Conservation (phyloP, 129 eudicot species). For the Tagetes erecta region DNA sequence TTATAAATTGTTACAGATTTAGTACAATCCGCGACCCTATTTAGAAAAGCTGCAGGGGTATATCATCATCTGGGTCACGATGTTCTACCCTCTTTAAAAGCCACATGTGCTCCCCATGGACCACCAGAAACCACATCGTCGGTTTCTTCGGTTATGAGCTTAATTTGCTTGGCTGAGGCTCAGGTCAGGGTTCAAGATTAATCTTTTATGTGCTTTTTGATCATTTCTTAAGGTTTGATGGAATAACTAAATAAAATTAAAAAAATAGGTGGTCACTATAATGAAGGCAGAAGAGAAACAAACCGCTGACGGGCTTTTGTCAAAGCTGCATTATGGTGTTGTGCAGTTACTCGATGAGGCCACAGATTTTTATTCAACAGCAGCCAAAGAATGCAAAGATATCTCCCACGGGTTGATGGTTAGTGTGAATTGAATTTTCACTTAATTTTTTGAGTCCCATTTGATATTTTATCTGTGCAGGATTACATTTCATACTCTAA, state of each 20-base stretch:
- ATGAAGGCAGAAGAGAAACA: constrained; percentile 68
- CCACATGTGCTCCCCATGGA: constrained; percentile 39
- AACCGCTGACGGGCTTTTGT: constrained; percentile 45
- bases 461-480: constrained; percentile 31
- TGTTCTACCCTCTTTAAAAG: constrained; percentile 45
- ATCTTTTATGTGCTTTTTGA: constrained; percentile 1
- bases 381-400: constrained; percentile 55
- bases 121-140: constrained; percentile 61
- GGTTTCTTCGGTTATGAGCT: constrained; percentile 57
- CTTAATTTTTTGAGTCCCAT: neutral
- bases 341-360: constrained; percentile 62
- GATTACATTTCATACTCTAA: constrained; percentile 52
- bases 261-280: constrained; percentile 52
- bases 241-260: neutral
- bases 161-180: constrained; percentile 82
- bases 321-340: constrained; percentile 68
- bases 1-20: constrained; percentile 43
- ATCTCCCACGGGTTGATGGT: constrained; percentile 56
- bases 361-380: constrained; percentile 18
- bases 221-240: neutral
- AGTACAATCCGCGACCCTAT: constrained; percentile 57
- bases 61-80: constrained; percentile 52
- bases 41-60: constrained; percentile 80
- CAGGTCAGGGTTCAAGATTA: constrained; percentile 48
- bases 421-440: neutral